phyloP scores from a whole-genome alignment of 2,329 filamentous ascomycete genomes.

The Teratosphaeria epicoccoides region DNA sequence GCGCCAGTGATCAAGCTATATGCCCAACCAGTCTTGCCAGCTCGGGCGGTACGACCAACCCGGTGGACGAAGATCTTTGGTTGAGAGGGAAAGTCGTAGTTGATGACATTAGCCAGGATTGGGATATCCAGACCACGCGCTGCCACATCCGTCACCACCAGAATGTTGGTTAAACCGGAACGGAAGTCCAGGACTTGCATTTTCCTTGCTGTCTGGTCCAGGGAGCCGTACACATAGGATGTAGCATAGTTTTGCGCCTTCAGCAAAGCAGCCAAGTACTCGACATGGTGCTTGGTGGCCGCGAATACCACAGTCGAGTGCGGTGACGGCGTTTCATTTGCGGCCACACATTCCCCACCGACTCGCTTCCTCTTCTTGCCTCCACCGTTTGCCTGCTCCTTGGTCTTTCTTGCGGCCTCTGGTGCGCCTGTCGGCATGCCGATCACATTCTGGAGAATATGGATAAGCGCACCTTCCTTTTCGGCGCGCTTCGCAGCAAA shows the following conservation, averaged over 20 bases:
- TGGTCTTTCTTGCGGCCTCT: slow-evolving; percentile 37
- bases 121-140: slow-evolving; percentile 97
- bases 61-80: slow-evolving; percentile 95
- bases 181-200: slow-evolving; percentile 88
- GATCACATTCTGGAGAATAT: slow-evolving; percentile 84
- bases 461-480: slow-evolving; percentile 83
- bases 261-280: slow-evolving; percentile 80
- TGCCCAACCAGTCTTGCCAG: slow-evolving; percentile 84
- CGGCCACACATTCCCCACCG: slow-evolving; percentile 37
- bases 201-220: slow-evolving; percentile 88
- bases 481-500: slow-evolving; percentile 87
- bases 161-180: slow-evolving; percentile 69
- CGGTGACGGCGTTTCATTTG: slow-evolving; percentile 63
- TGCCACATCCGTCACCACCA: slow-evolving; percentile 94
- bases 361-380: slow-evolving; percentile 63
- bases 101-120: slow-evolving; percentile 90
- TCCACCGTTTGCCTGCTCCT: slow-evolving; percentile 36
- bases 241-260: slow-evolving; percentile 72
- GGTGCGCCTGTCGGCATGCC: slow-evolving; percentile 68
- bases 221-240: slow-evolving; percentile 86
- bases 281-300: slow-evolving; percentile 93
- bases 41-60: slow-evolving; percentile 89
- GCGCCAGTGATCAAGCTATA: slow-evolving; percentile 84
- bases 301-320: slow-evolving; percentile 93
- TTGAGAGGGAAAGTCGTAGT: slow-evolving; percentile 95